Evolutionary conservation across 345 rosid genomes (phyloP).

Genomic region (Citrus cavaleriei): DNA sequence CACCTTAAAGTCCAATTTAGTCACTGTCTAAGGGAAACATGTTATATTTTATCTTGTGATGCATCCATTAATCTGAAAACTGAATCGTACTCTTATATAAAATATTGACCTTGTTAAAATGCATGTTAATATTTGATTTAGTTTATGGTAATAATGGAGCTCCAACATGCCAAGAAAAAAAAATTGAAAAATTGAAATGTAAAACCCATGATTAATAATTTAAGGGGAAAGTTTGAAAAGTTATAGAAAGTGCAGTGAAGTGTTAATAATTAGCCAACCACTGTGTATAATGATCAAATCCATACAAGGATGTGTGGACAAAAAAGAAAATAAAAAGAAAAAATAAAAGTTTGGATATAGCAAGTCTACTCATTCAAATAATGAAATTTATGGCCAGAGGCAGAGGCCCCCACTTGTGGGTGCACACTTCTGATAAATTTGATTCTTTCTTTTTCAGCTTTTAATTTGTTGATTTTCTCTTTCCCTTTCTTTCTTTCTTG

Average conservation of each 20-base stretch:
- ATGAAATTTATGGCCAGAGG: conserved; percentile 2
- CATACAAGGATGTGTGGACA: neutral
- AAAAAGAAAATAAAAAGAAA: neutral
- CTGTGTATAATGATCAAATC: neutral
- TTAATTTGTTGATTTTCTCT: neutral
- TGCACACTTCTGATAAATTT: conserved; percentile 11
- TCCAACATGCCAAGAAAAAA: too few relatives aligned
- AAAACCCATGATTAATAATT: neutral
- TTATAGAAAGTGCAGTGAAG: neutral
- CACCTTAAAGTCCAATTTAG: neutral
- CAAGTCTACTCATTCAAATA: conserved; percentile 12
- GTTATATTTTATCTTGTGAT: too few relatives aligned
- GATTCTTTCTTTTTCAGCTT: conserved; percentile 5
- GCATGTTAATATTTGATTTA: too few relatives aligned
- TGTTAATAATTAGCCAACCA: neutral
- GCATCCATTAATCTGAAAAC: too few relatives aligned
- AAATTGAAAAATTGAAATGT: neutral
- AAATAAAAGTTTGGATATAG: neutral
- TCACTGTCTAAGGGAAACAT: neutral
- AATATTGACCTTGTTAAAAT: too few relatives aligned
- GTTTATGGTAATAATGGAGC: too few relatives aligned
- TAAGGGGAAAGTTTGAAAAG: neutral
- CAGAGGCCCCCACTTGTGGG: conserved; percentile 16
- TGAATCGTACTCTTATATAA: too few relatives aligned
- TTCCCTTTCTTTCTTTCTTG: neutral